These are phyloP conservation scores for Dictyostelium purpureum DNA, from an alignment of 78 protist species.

Conservation along the genomic window DNA sequence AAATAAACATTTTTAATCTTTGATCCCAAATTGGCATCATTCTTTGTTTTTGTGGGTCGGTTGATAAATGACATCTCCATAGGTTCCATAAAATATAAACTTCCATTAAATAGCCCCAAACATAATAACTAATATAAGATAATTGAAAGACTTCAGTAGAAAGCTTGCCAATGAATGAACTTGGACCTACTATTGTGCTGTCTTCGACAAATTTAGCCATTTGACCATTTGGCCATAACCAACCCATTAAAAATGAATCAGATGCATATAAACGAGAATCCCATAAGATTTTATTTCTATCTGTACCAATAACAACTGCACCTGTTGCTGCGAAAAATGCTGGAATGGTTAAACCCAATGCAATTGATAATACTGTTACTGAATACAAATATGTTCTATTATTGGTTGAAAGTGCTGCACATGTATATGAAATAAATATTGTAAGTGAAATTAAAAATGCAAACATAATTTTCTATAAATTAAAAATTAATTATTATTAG, in stretches of 20 bases:
- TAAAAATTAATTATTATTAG: not conserved
- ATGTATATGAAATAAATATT: conserved; percentile 44
- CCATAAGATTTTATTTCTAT: conserved; percentile 27
- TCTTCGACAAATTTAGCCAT: conserved; percentile 41
- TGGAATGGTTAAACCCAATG: conserved; percentile 58
- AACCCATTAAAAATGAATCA: conserved; percentile 39
- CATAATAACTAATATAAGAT: conserved; percentile 65
- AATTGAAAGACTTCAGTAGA: conserved; percentile 65
- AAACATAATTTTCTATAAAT: conserved; percentile 16
- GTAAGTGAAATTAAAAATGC: conserved; percentile 58
- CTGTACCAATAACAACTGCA: conserved; percentile 43
- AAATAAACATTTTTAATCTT: conserved; percentile 65
- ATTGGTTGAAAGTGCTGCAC: conserved; percentile 1
- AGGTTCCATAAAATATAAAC: conserved; percentile 22
- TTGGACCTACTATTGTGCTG: conserved; percentile 25
- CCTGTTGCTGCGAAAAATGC: conserved; percentile 72
- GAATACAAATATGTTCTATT: conserved; percentile 50
- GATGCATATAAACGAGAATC: not conserved
- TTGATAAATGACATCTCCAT: conserved; percentile 46
- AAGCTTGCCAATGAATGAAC: conserved; percentile 44
- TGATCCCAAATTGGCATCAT: conserved; percentile 74
- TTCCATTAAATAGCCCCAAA: conserved; percentile 78
- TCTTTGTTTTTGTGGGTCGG: not conserved
- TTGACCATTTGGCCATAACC: conserved; percentile 74
- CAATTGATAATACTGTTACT: conserved; percentile 39